These are phyloP conservation scores for Entomortierella beljakovae DNA, from an alignment of 192 early-diverging fungal species.

Conservation along the genomic window DNA sequence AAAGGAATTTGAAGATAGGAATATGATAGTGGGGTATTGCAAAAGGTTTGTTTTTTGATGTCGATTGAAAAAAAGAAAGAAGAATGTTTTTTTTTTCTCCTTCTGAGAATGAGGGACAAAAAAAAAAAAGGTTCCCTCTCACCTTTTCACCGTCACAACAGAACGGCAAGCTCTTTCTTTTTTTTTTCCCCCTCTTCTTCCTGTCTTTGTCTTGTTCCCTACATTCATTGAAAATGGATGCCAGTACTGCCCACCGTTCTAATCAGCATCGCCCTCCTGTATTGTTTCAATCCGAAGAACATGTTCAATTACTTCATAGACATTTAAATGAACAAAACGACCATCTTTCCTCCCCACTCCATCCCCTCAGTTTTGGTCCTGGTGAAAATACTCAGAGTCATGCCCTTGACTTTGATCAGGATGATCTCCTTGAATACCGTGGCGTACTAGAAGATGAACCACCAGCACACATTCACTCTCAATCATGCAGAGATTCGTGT, in stretches of 20 bases:
- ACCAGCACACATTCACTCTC: conserved; percentile 36
- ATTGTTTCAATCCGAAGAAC: conserved; percentile 39
- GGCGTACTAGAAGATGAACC: conserved; percentile 7
- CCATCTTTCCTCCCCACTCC: neutral
- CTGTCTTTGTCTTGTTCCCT: neutral
- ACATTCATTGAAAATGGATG: conserved; percentile 4
- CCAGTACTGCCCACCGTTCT: neutral
- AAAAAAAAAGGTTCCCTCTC: neutral
- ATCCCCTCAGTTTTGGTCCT: neutral
- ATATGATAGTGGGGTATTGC: neutral
- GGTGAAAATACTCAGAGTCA: neutral
- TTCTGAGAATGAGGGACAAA: neutral
- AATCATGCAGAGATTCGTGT: conserved; percentile 44
- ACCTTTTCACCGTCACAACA: neutral
- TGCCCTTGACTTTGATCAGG: neutral
- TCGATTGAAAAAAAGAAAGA: neutral
- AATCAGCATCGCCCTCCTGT: conserved; percentile 36
- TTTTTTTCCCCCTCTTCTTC: neutral
- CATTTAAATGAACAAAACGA: neutral
- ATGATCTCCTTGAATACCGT: neutral
- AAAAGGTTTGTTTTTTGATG: neutral
- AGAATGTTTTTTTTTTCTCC: no score
- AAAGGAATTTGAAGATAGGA: neutral
- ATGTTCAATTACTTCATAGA: neutral
- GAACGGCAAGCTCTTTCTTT: neutral